Evolutionary conservation across 2,329 filamentous ascomycete genomes (phyloP).

Genomic region (Teratosphaeria zuluensis): DNA sequence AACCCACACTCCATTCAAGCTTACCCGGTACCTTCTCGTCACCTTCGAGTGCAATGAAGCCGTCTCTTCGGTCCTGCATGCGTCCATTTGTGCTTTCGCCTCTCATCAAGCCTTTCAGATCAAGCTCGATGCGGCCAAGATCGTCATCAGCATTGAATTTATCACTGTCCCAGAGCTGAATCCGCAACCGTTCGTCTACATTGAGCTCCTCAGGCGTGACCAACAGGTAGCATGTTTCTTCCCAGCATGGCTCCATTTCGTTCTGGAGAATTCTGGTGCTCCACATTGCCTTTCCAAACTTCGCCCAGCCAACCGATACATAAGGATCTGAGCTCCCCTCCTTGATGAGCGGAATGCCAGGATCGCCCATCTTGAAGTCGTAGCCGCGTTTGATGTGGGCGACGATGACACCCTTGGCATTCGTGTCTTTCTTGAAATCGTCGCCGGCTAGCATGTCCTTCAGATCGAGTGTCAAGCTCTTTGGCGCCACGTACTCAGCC

Average conservation of each 20-base stretch:
- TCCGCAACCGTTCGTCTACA: constrained; percentile 51
- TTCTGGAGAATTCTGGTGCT: constrained; percentile 56
- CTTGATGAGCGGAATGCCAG: constrained; percentile 49
- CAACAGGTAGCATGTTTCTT: constrained; percentile 60
- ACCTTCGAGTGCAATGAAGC: constrained; percentile 54
- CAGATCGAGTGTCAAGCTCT: constrained; percentile 62
- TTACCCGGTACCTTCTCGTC: constrained; percentile 61
- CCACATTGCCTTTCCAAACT: constrained; percentile 61
- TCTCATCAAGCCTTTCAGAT: constrained; percentile 56
- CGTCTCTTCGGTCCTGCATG: constrained; percentile 54
- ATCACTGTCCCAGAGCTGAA: constrained; percentile 71
- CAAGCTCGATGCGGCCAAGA: constrained; percentile 61
- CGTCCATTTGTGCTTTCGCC: constrained; percentile 48
- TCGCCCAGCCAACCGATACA: constrained; percentile 65
- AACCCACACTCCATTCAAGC: constrained; percentile 60
- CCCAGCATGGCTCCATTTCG: constrained; percentile 61
- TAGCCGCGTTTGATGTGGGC: constrained; percentile 57
- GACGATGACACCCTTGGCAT: constrained; percentile 53
- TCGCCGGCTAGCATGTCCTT: constrained; percentile 71
- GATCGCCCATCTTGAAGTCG: constrained; percentile 63
- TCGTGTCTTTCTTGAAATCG: constrained; percentile 69
- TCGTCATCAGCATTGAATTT: constrained; percentile 64
- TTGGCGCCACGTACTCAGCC: constrained; percentile 66
- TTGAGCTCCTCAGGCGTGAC: constrained; percentile 64
- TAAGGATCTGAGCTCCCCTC: constrained; percentile 59